Percentiles rank a stretch among this genome's conserved stretches.
Evolutionary conservation across 345 rosid species (phyloP).

Genomic region (Rubroshorea leprosula): DNA sequence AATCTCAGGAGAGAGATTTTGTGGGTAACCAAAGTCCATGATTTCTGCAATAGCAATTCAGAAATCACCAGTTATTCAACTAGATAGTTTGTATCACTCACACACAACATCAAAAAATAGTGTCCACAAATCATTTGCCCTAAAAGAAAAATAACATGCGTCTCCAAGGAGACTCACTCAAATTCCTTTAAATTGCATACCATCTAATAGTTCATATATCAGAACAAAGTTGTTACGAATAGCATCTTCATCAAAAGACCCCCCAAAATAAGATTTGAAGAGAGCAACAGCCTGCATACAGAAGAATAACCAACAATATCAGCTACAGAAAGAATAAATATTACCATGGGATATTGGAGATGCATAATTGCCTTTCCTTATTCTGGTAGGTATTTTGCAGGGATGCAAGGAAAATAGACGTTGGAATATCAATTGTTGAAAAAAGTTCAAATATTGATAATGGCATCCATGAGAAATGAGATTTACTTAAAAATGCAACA

Average conservation of each 20-base stretch:
- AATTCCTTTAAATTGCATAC: slow-evolving; percentile 28
- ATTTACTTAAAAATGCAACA: neutral
- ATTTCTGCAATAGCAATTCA: slow-evolving; percentile 52
- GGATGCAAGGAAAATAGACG: no score
- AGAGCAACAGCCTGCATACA: slow-evolving; percentile 76
- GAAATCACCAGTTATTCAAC: neutral
- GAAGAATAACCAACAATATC: slow-evolving; percentile 6
- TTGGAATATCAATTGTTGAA: neutral
- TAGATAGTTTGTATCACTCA: neutral
- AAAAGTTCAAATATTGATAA: neutral
- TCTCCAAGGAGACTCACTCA: slow-evolving; percentile 2
- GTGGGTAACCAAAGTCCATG: slow-evolving; percentile 97
- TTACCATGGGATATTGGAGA: neutral
- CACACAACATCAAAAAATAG: neutral
- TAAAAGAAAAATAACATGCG: neutral
- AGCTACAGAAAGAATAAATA: neutral
- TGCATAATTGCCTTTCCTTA: no score
- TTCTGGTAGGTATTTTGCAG: no score
- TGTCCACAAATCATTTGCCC: neutral
- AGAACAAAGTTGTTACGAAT: slow-evolving; percentile 92
- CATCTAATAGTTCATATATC: slow-evolving; percentile 94
- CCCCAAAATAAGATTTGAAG: slow-evolving; percentile 97
- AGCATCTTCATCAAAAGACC: slow-evolving; percentile 98
- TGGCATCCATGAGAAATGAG: neutral
- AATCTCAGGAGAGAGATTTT: slow-evolving; percentile 96